Evolutionary conservation across 805 yeast genomes (phyloP).

Genomic region (Cyberlindnera amylophila): DNA sequence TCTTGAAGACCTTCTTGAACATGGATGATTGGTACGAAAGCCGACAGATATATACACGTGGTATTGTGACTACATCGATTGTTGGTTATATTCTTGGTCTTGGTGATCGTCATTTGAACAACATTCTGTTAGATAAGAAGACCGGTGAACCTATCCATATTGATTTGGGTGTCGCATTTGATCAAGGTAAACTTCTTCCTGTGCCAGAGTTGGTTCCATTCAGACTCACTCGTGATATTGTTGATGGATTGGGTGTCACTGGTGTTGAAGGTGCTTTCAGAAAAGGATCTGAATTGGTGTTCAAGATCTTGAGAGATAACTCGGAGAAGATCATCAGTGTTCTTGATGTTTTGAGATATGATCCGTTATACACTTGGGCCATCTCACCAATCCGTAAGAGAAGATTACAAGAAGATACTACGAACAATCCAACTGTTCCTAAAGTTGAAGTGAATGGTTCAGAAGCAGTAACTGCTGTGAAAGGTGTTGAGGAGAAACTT

Average conservation of each 20-base stretch:
- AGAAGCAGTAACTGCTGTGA: conserved; percentile 79
- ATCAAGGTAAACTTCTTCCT: conserved; percentile 79
- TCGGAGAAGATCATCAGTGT: conserved; percentile 72
- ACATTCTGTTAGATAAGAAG: conserved; percentile 72
- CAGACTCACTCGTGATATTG: conserved; percentile 81
- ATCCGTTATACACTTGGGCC: conserved; percentile 91
- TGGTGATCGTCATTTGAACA: conserved; percentile 94
- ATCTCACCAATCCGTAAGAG: conserved; percentile 68
- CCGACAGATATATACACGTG: conserved; percentile 62
- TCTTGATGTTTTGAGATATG: conserved; percentile 82
- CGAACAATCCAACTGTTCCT: conserved; percentile 5
- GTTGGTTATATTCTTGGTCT: conserved; percentile 86
- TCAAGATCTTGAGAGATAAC: conserved; percentile 61
- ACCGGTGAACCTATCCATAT: conserved; percentile 94
- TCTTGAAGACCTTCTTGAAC: conserved; percentile 58
- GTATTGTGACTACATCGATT: conserved; percentile 80
- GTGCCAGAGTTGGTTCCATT: conserved; percentile 95
- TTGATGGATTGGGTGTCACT: conserved; percentile 90
- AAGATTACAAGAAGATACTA: conserved; percentile 41
- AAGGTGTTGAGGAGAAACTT: conserved; percentile 67
- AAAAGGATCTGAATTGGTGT: conserved; percentile 68
- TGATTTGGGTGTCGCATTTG: conserved; percentile 95
- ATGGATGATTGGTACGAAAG: conserved; percentile 74
- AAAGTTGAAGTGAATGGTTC: conserved; percentile 22
- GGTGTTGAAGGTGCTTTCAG: conserved; percentile 78